Percentiles rank a stretch among this genome's conserved stretches.
Evolutionary conservation across 2,329 filamentous ascomycete genomes (phyloP).

Genomic region (Trichoderma sp.): DNA sequence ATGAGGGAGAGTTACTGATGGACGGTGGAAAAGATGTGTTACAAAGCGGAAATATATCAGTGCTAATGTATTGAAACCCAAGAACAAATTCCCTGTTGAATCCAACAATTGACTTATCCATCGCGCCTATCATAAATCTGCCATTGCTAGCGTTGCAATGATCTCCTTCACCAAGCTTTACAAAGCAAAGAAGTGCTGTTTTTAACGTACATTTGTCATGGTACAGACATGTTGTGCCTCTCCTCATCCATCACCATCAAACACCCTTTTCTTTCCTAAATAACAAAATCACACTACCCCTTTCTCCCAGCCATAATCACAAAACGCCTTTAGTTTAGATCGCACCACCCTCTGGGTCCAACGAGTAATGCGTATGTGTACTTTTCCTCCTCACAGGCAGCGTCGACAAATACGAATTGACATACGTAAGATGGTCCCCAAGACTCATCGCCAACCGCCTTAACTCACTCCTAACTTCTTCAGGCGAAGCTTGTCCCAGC

Average conservation of each 20-base stretch:
- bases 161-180: background rate
- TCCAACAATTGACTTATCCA: background rate
- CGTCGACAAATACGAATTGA: slow-evolving; percentile 47
- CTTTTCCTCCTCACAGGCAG: slow-evolving; percentile 42
- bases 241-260: background rate
- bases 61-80: background rate
- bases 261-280: background rate
- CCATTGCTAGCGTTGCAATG: background rate
- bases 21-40: background rate
- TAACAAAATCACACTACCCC: background rate
- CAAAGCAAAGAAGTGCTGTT: background rate
- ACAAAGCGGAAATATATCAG: background rate
- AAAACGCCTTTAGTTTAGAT: background rate
- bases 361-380: slow-evolving; percentile 30
- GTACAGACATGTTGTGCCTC: background rate
- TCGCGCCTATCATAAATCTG: background rate
- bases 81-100: background rate
- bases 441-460: slow-evolving; percentile 52
- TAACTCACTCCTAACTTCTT: slow-evolving; percentile 54
- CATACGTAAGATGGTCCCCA: slow-evolving; percentile 49
- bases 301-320: background rate
- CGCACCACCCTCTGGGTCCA: slow-evolving; percentile 15
- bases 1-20: background rate
- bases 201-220: background rate
- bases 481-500: slow-evolving; percentile 53